These are phyloP conservation scores for Homolaphlyctis polyrhiza DNA, from an alignment of 371 early-diverging fungal genomes.

Conservation along the genomic window DNA sequence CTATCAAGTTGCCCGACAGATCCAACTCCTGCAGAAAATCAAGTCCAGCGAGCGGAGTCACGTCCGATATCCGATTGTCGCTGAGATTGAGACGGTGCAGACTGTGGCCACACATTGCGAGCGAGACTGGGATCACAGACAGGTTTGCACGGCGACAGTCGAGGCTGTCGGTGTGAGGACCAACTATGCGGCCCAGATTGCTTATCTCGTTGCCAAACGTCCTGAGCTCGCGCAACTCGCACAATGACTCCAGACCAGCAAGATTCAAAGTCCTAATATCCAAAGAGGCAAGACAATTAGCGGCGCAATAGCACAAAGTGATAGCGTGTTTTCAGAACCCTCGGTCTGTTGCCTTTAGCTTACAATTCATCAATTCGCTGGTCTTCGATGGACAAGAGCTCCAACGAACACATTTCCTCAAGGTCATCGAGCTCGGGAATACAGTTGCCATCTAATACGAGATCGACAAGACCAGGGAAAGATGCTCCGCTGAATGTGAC, in stretches of 20 bases:
- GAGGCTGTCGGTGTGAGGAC: constrained; percentile 1
- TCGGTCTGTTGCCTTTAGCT: no score
- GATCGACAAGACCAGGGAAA: constrained; percentile 8
- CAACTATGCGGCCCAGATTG: no score
- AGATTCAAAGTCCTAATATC: no score
- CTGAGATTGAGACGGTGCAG: constrained; percentile 10
- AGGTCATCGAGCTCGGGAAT: constrained; percentile 1
- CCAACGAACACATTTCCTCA: constrained; percentile 1
- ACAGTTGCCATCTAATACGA: constrained; percentile 13
- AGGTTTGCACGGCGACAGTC: constrained; percentile 6
- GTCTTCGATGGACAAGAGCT: constrained; percentile 8
- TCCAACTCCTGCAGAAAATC: constrained; percentile 9
- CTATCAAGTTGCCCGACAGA: constrained; percentile 7
- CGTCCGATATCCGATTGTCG: constrained; percentile 12
- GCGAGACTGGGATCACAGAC: constrained; percentile 5
- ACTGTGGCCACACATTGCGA: background rate
- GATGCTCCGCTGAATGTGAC: constrained; percentile 5
- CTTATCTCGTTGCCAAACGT: no score
- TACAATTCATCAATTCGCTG: constrained; percentile 6
- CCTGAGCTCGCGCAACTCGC: no score
- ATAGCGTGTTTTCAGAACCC: no score
- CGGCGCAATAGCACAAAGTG: no score
- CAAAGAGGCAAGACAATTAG: no score
- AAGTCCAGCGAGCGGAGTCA: constrained; percentile 4
- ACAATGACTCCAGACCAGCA: no score